Conservation (phyloP, 1,139 yeast genomes). For the Suhomyces kunorum region DNA sequence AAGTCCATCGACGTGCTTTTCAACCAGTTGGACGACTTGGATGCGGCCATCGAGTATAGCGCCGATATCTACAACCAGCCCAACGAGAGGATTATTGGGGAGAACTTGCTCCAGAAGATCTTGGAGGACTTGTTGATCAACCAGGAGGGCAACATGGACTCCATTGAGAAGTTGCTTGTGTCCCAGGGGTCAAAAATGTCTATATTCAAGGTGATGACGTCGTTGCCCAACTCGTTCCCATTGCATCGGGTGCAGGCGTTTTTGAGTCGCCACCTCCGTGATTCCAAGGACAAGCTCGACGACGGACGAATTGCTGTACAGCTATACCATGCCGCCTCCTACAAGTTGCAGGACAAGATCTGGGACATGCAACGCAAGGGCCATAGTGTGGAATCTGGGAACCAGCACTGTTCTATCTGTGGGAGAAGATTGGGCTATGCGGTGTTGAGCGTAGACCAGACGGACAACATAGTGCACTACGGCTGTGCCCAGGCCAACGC, state of each 20-base stretch:
- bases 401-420: slow-evolving; percentile 59
- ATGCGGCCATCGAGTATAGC: slow-evolving; percentile 63
- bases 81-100: slow-evolving; percentile 41
- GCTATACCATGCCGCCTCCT: slow-evolving; percentile 39
- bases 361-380: slow-evolving; percentile 40
- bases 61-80: slow-evolving; percentile 46
- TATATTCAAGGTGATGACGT: slow-evolving; percentile 47
- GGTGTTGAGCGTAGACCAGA: slow-evolving; percentile 55
- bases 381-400: slow-evolving; percentile 37
- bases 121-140: slow-evolving; percentile 41
- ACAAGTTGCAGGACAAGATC: slow-evolving; percentile 38
- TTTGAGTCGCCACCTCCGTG: slow-evolving; percentile 49
- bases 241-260: slow-evolving; percentile 46
- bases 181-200: slow-evolving; percentile 59
- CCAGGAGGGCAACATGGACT: slow-evolving; percentile 31
- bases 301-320: slow-evolving; percentile 34
- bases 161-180: slow-evolving; percentile 46
- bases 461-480: slow-evolving; percentile 64
- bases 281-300: slow-evolving; percentile 26
- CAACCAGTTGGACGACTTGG: slow-evolving; percentile 57
- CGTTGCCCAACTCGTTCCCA: slow-evolving; percentile 53
- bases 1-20: slow-evolving; percentile 66
- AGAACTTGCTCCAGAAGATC: slow-evolving; percentile 36
- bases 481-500: slow-evolving; percentile 46
- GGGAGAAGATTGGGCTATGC: slow-evolving; percentile 61